Evolutionary conservation across 1,139 yeast genomes (phyloP).

Genomic region (Debaryomyces psychrophilus): DNA sequence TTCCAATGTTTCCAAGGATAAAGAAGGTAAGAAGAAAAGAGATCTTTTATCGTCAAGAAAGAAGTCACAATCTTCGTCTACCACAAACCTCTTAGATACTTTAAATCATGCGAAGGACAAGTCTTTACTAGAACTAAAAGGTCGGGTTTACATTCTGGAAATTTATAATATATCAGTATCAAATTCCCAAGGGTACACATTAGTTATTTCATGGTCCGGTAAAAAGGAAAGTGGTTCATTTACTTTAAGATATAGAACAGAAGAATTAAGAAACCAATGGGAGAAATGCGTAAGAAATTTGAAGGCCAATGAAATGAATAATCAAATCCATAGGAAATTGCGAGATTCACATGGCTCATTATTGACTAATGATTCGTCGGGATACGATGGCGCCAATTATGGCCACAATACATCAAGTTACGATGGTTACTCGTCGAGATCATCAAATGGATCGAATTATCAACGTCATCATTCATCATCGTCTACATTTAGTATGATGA

Average conservation of each 20-base stretch:
- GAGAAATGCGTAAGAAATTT: constrained; percentile 55
- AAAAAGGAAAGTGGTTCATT: constrained; percentile 77
- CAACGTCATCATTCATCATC: constrained; percentile 50
- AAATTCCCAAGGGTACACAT: constrained; percentile 50
- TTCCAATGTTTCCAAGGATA: constrained; percentile 25
- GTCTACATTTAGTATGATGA: constrained; percentile 52
- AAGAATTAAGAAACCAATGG: constrained; percentile 75
- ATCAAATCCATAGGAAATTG: constrained; percentile 40
- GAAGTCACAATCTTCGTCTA: constrained; percentile 41
- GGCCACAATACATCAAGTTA: constrained; percentile 18
- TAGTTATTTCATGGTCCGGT: constrained; percentile 79
- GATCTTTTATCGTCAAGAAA: constrained; percentile 46
- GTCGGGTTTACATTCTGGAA: constrained; percentile 70
- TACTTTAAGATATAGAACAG: constrained; percentile 67
- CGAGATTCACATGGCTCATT: constrained; percentile 43
- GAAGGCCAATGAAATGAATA: constrained; percentile 48
- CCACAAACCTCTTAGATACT: constrained; percentile 42
- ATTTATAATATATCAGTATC: constrained; percentile 56
- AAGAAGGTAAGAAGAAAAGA: constrained; percentile 36
- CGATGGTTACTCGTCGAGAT: constrained; percentile 27
- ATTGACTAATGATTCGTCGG: constrained; percentile 27
- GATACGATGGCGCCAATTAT: constrained; percentile 29
- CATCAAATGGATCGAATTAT: constrained; percentile 34
- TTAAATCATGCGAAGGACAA: constrained; percentile 36
- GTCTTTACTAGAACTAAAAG: constrained; percentile 57